Evolutionary conservation across 805 yeast genomes (phyloP), one percentile per base, ranked within the genome.

Genomic region (Candida andamanensis): DNA sequence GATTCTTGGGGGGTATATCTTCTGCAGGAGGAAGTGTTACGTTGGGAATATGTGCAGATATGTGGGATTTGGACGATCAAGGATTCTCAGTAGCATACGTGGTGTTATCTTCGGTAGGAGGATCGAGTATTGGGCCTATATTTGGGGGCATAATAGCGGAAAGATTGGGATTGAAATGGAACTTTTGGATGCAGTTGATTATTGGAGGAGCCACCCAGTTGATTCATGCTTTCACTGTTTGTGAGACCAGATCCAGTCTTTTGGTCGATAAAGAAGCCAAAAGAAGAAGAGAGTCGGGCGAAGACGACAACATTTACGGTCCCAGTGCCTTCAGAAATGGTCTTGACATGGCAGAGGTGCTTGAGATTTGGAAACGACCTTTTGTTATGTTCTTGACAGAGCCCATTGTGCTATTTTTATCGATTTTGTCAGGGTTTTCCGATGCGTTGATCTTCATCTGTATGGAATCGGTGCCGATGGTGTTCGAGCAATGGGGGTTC

Each of bases 371-470:
- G 67, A 39, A 40, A 22, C 55, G 69, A 24, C 69, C 69, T 6
- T 62, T 62, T 39, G 56, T 49, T 23, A 60, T 61, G 66, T 61
- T 59, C 29, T 26, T 53, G 15, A 48, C 37, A 6, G 68, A 62
- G 35, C 68, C 68, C 10, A 62, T 62, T 34, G 67, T 61, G 19
- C 44, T 60, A 24, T 60, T 58, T 22, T 51, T 61, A 25, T 57
- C 63, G 6, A 47, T 62, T 24, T 55, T 62, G 28, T 58, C 65
- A 5, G 68, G 68, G 6, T 62, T 62, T 40, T 54, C 63, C 3
- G 68, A 62, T 40, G 67, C 67, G 6, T 52, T 61, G 44, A 62
- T 61, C 30, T 62, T 62, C 46, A 51, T 56, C 21, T 60, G 61
- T 41, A 54, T 59, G 59, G 63, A 60, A 32, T 57, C 64, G 3